Conservation (phyloP, 1,284 basidiomycete species). For the Cryptococcus sp. region DNA sequence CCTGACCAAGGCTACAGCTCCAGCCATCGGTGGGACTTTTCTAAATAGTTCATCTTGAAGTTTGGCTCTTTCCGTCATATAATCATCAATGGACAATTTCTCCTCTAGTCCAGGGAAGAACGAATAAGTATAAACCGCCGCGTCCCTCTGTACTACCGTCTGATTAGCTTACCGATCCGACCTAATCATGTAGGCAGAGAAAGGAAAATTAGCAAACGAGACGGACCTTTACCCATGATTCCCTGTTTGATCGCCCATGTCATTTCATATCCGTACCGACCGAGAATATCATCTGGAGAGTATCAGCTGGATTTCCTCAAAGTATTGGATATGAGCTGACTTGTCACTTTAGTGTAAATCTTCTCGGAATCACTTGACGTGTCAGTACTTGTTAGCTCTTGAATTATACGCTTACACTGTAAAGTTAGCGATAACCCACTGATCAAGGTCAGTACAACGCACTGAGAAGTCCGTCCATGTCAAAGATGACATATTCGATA, state of each 20-base stretch:
- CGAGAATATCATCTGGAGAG: constrained; percentile 33
- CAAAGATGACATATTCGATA: constrained; percentile 47
- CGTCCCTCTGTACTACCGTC: constrained; percentile 25
- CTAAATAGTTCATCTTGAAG: constrained; percentile 42
- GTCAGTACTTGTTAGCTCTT: background rate
- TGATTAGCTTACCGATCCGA: background rate
- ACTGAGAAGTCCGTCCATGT: constrained; percentile 48
- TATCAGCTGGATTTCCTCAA: background rate
- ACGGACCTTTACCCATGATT: constrained; percentile 46
- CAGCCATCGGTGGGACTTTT: constrained; percentile 42
- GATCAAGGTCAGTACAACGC: constrained; percentile 6
- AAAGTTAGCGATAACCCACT: constrained; percentile 16
- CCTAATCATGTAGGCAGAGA: background rate
- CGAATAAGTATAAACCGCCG: constrained; percentile 39
- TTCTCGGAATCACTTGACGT: constrained; percentile 31
- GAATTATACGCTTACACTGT: background rate
- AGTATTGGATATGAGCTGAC: constrained; percentile 1
- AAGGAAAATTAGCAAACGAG: background rate
- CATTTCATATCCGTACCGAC: constrained; percentile 40
- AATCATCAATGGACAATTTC: constrained; percentile 41
- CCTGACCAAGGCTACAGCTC: constrained; percentile 41
- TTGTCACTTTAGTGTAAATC: constrained; percentile 45
- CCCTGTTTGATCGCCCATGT: constrained; percentile 48
- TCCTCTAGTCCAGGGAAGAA: constrained; percentile 40
- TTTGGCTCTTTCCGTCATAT: constrained; percentile 36